Conservation (phyloP, 1,284 basidiomycete genomes). For the Naganishia cerealis region DNA sequence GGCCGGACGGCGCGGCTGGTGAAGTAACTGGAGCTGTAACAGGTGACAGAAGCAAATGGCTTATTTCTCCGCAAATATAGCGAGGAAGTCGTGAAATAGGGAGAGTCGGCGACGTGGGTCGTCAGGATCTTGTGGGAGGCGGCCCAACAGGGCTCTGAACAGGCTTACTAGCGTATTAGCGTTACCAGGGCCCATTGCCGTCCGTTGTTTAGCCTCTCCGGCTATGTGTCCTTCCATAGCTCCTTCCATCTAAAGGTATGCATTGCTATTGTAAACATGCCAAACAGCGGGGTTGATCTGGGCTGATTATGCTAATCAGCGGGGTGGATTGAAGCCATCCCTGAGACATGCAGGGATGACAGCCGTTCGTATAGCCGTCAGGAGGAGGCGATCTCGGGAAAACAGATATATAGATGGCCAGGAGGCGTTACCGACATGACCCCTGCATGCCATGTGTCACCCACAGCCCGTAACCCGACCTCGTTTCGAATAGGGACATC, state of each 20-base stretch:
- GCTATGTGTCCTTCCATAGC: conserved; percentile 14
- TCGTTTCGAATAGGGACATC: neutral
- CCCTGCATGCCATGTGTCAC: neutral
- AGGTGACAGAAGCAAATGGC: no score
- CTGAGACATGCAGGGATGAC: neutral
- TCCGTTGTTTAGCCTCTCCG: conserved; percentile 20
- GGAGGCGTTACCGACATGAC: neutral
- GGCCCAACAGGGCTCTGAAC: neutral
- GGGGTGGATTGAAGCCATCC: neutral
- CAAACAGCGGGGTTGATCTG: neutral
- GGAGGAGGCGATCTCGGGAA: neutral
- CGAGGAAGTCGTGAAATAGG: no score
- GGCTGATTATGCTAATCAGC: neutral
- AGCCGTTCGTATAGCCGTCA: conserved; percentile 1
- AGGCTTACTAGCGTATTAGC: neutral
- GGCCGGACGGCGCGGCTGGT: no score
- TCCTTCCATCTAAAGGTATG: neutral
- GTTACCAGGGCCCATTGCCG: neutral
- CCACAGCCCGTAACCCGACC: neutral
- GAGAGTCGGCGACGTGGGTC: neutral
- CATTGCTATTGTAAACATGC: neutral
- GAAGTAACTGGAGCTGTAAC: no score
- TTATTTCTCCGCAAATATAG: no score
- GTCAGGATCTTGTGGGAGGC: neutral
- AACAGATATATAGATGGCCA: conserved; percentile 9